Percentiles rank a stretch among this genome's conserved stretches.
Conservation (phyloP, 352 stramenopile species). For the Pythium brachiatum region DNA sequence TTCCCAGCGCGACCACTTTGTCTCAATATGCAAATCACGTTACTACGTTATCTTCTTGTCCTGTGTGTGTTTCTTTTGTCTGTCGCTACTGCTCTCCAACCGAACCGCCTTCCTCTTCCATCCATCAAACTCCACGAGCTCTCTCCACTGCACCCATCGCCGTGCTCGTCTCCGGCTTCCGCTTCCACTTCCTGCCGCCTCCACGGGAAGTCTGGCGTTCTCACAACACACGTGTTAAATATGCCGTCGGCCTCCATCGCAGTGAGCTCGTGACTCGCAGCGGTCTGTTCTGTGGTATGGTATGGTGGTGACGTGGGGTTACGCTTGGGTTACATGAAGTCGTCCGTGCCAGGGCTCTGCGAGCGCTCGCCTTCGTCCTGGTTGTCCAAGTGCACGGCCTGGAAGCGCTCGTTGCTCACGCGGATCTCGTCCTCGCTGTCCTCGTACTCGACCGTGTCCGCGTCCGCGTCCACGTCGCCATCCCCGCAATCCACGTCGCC, state of each 20-base stretch:
- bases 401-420: slow-evolving; percentile 88
- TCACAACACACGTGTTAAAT: slow-evolving; percentile 7
- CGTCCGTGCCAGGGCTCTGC: slow-evolving; percentile 54
- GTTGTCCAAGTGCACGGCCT: slow-evolving; percentile 84
- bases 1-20: neutral
- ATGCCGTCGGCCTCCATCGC: neutral
- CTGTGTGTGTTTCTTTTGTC: neutral
- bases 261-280: too few species aligned
- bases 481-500: slow-evolving; percentile 29
- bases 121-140: too few species aligned
- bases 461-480: slow-evolving; percentile 56
- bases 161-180: neutral
- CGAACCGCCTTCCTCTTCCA: too few species aligned
- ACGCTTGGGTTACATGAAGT: slow-evolving; percentile 89
- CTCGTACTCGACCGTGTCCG: slow-evolving; percentile 86
- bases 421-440: slow-evolving; percentile 89
- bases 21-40: neutral
- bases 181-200: neutral
- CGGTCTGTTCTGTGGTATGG: too few species aligned
- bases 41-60: neutral
- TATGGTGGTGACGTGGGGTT: too few species aligned
- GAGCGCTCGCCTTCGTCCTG: slow-evolving; percentile 58
- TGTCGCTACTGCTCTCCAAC: neutral
- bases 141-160: neutral
- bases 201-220: neutral